These are phyloP conservation scores for Ophiostoma pallidulum DNA, from an alignment of 2,329 filamentous ascomycete genomes.

Conservation along the genomic window DNA sequence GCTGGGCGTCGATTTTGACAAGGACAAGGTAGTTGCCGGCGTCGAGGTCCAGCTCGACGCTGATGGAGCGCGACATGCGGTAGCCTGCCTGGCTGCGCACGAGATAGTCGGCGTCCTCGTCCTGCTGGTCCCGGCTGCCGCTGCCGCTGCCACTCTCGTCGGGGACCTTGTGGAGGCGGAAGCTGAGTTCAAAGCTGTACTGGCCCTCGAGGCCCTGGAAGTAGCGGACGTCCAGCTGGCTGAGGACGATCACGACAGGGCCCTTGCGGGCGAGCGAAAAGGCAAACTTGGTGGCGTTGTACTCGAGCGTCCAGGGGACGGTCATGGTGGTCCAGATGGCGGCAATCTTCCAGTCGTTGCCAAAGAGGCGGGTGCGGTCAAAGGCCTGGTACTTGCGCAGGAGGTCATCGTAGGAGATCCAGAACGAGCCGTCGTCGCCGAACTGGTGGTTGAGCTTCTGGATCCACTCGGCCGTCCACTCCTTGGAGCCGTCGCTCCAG, in stretches of 20 bases:
- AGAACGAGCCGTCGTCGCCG: constrained; percentile 53
- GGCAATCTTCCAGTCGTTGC: constrained; percentile 47
- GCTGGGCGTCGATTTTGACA: constrained; percentile 43
- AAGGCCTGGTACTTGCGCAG: constrained; percentile 53
- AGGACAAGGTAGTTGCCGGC: constrained; percentile 49
- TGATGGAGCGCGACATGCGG: constrained; percentile 48
- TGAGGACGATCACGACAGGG: constrained; percentile 49
- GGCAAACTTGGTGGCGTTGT: constrained; percentile 51
- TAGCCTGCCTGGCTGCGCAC: constrained; percentile 51
- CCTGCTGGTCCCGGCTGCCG: neutral
- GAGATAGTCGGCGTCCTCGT: constrained; percentile 38
- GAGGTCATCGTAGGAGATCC: constrained; percentile 54
- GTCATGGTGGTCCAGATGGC: constrained; percentile 53
- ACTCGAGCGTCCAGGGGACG: constrained; percentile 53
- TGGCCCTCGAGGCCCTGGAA: constrained; percentile 53
- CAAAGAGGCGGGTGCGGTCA: constrained; percentile 54
- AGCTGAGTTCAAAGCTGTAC: constrained; percentile 36
- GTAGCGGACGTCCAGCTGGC: constrained; percentile 53
- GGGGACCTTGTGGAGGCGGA: constrained; percentile 28
- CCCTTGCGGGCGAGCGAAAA: constrained; percentile 47
- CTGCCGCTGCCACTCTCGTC: neutral
- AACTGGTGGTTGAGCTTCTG: constrained; percentile 50
- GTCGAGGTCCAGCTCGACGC: constrained; percentile 48
- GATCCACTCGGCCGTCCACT: constrained; percentile 50
- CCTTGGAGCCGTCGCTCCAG: constrained; percentile 50